Evolutionary conservation across 1,139 yeast genomes (phyloP), one percentile per base, ranked within the genome.

Genomic region (Suhomyces bribrorum): DNA sequence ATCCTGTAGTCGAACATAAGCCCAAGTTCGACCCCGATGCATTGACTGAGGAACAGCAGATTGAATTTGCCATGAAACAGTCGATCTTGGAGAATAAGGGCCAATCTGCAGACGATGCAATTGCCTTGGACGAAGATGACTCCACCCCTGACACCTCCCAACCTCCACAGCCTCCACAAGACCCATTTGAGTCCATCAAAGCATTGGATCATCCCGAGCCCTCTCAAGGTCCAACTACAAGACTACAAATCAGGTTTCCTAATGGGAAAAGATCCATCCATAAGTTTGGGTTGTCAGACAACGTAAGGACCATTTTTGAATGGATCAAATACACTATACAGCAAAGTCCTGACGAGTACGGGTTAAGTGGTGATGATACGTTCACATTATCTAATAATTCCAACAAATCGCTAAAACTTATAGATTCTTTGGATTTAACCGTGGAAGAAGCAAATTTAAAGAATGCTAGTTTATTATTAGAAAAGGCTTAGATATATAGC

Each of bases 181-280:
- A 53, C 31, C 49, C 53, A 2, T 76, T 80, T 47, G 73, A 71
- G 6, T 38, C 62, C 0, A 79, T 83, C 14, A 41, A 53, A 14
- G 71, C 92, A 0, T 50, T 56, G 0, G 70, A 73, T 25, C 81
- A 81, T 41, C 64, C 64, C 0, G 96, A 86, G 48, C 89, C 92
- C 0, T 69, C 73, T n/a, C 73, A 81, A 0, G 73, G 73, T 3
- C 62, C 75, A 1, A 75, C 80, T 1, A 87, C 97, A 1, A 70
- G 98, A 51, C 77, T 94, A 16, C 98, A 92, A 61, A 75, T 94
- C 14, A 74, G 97, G 42, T 77, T 88, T 30, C 95, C 94, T 13
- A 89, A 85, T 52, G 97, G 97, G 15, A 76, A 83, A 39, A 71
- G 97, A 45, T 65, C 84, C 11, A 83, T 92, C n/a, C 83, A 88